Base-by-base conservation (phyloP, 148 eudicot genomes). In the Rhododendron williamsianum region DNA sequence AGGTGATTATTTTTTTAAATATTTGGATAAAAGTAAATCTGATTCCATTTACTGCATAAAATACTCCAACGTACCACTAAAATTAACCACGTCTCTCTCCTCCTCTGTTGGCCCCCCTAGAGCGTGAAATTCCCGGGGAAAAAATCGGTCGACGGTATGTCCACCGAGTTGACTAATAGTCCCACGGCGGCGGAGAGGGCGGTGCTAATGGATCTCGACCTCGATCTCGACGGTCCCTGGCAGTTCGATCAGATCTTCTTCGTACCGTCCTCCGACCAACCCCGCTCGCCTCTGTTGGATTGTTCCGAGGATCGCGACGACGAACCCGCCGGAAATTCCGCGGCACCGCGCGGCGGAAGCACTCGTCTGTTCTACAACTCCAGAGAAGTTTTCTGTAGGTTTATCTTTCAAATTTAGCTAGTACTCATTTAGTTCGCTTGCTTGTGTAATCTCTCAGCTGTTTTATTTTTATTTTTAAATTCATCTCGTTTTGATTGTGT, bases 211-310 rank as follows among this genome's bases (percentile, higher is more conserved):
- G 98, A 92, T 87, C 90, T 96, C 86, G 99, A 93, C 84, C 89
- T 93, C 71, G 91, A 96, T 88, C 92, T 93, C 19, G 98, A 90
- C 23, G 87, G 88, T 45, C 85, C 93, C n/a, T 96, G 98, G 98
- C 87, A 91, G 49, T 93, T 95, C 73, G 98, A 94, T 88, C 95
- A 95, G 86, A 91, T 96, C 86, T 84, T 89, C 73, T 67, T 86
- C 11, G 77, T 89, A 51, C 83, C 90, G 4, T 76, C 89, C n/a
- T 85, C 93, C 13, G 93, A 93, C 51, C 98, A 91, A 72, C 93
- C 99, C 33, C 91, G 82, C 82, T 93, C 99, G 18, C 94, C 96
- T 36, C 90, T 90, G 12, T 94, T 98, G 98, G 88, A 91, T 1
- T 91, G 90, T 71, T 63, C 91, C 23, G 95, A 92, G 27, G 90